These are phyloP conservation scores for Lactifluus hygrophoroides DNA, from an alignment of 768 basidiomycete genomes.

Conservation along the genomic window DNA sequence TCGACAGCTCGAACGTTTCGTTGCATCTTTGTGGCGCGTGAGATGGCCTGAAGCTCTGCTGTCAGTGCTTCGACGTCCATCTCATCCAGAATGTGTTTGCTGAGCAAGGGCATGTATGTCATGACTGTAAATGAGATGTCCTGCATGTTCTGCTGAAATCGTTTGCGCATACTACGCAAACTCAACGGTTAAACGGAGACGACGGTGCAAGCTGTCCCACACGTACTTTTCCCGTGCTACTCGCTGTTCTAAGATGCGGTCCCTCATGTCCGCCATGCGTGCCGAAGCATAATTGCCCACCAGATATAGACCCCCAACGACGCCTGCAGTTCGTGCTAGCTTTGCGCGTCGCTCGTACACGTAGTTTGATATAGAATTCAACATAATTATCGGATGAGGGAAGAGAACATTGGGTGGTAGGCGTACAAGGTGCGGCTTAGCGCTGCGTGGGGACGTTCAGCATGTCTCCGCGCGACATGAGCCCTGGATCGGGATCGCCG, in stretches of 20 bases:
- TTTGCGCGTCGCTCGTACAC: slow-evolving; percentile 40
- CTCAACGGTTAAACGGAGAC: neutral
- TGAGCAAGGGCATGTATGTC: slow-evolving; percentile 59
- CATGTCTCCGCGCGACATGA: too few relatives aligned
- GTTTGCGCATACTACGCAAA: slow-evolving; percentile 47
- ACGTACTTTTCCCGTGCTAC: slow-evolving; percentile 65
- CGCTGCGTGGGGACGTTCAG: neutral
- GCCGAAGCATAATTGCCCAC: slow-evolving; percentile 51
- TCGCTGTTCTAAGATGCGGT: slow-evolving; percentile 49
- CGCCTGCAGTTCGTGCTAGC: slow-evolving; percentile 40
- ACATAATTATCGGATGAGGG: slow-evolving; percentile 28
- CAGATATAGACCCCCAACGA: slow-evolving; percentile 56
- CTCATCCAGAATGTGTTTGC: slow-evolving; percentile 51
- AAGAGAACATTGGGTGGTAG: slow-evolving; percentile 2
- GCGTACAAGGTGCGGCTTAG: neutral
- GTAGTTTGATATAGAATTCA: slow-evolving; percentile 37
- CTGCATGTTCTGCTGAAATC: slow-evolving; percentile 71
- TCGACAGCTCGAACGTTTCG: slow-evolving; percentile 12
- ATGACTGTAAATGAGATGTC: slow-evolving; percentile 70
- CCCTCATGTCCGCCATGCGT: slow-evolving; percentile 58
- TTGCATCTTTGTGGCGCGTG: slow-evolving; percentile 26
- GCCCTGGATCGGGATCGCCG: too few relatives aligned
- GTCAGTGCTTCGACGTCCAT: slow-evolving; percentile 76
- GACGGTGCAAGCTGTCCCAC: neutral
- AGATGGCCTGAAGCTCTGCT: slow-evolving; percentile 41